These are phyloP conservation scores for Globisporangium iwayamae DNA, from an alignment of 352 stramenopile genomes.

Conservation along the genomic window DNA sequence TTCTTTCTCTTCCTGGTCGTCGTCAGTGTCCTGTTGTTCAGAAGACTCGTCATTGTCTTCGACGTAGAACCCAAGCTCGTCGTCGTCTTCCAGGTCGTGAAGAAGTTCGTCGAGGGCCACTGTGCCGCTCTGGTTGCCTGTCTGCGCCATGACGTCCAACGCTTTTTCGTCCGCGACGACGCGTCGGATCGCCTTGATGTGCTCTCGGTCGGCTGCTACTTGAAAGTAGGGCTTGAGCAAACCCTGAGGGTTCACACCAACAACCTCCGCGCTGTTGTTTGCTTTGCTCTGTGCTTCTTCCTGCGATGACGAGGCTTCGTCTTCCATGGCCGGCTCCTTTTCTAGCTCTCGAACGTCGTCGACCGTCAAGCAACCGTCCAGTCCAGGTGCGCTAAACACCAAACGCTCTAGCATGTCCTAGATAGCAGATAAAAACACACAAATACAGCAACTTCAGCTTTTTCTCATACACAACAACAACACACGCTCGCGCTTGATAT, in stretches of 20 bases:
- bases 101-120: conserved; percentile 68
- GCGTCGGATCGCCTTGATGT: conserved; percentile 48
- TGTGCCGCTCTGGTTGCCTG: conserved; percentile 39
- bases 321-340: background rate
- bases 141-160: conserved; percentile 46
- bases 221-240: conserved; percentile 72
- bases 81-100: conserved; percentile 66
- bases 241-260: conserved; percentile 49
- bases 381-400: conserved; percentile 46
- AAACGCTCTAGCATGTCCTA: conserved; percentile 34
- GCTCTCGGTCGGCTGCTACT: conserved; percentile 47
- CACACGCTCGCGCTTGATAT: background rate
- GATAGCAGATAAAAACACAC: background rate
- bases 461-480: background rate
- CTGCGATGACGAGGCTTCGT: too few species aligned
- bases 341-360: conserved; percentile 31
- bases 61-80: conserved; percentile 57
- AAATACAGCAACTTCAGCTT: background rate
- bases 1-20: conserved; percentile 8
- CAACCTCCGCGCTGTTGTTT: conserved; percentile 22
- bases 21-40: conserved; percentile 5
- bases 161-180: conserved; percentile 65
- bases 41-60: conserved; percentile 29
- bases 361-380: conserved; percentile 49
- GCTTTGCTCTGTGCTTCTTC: conserved; percentile 3